Evolutionary conservation across 1,284 basidiomycete genomes (phyloP).

Genomic region (Trametes pubescens): DNA sequence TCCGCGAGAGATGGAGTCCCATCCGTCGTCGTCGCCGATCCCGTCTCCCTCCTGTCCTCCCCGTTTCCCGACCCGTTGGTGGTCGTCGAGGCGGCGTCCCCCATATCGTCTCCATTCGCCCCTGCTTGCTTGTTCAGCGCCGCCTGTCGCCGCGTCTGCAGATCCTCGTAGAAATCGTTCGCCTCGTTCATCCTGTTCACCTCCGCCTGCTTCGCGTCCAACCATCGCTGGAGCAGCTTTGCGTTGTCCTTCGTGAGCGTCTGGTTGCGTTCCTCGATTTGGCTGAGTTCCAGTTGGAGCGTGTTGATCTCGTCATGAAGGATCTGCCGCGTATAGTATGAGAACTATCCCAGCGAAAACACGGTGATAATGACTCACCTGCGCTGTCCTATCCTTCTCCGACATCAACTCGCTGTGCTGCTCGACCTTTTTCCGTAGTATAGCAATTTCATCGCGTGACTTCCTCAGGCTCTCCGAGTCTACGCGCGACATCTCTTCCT

Average conservation of each 20-base stretch:
- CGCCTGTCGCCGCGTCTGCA: conserved; percentile 73
- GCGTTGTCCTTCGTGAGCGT: conserved; percentile 93
- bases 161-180: conserved; percentile 84
- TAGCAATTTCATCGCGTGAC: conserved; percentile 73
- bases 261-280: conserved; percentile 88
- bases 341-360: background rate
- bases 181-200: conserved; percentile 96
- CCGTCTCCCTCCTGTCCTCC: conserved; percentile 58
- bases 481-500: conserved; percentile 82
- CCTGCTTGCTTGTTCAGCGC: conserved; percentile 57
- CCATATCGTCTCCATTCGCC: conserved; percentile 36
- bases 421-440: conserved; percentile 79
- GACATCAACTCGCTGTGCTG: conserved; percentile 86
- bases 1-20: conserved; percentile 72
- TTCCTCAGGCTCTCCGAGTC: conserved; percentile 82
- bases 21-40: conserved; percentile 67
- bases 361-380: conserved; percentile 57
- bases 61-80: conserved; percentile 74
- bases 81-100: conserved; percentile 37
- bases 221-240: conserved; percentile 92
- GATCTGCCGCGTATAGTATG: conserved; percentile 60
- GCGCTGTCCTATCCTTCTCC: conserved; percentile 89
- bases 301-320: conserved; percentile 95
- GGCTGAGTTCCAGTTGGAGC: conserved; percentile 88
- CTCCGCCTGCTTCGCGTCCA: conserved; percentile 93